A percentile compares a stretch with the other conserved stretches of the same genome.
Evolutionary conservation across 352 stramenopile species (phyloP).

Genomic region (Blastocystis sp.): DNA sequence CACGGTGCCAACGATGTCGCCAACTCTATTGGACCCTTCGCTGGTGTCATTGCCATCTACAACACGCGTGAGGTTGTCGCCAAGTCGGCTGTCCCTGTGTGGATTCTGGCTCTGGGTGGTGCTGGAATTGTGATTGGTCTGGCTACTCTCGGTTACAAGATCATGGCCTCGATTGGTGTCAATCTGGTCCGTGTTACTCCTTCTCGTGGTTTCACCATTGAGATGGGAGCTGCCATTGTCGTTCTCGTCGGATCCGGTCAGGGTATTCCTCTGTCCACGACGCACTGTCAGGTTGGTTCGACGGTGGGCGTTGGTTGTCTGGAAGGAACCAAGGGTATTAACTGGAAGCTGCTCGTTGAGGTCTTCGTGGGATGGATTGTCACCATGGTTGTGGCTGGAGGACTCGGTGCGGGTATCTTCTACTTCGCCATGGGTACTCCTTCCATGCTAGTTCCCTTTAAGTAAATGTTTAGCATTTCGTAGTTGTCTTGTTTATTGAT

Average conservation of each 20-base stretch:
- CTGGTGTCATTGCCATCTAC: slow-evolving; percentile 67
- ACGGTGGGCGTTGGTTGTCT: slow-evolving; percentile 63
- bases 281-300: slow-evolving; percentile 67
- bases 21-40: slow-evolving; percentile 69
- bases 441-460: slow-evolving; percentile 33
- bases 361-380: slow-evolving; percentile 59
- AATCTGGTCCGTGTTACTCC: slow-evolving; percentile 62
- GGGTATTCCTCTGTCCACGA: slow-evolving; percentile 64
- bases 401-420: slow-evolving; percentile 57
- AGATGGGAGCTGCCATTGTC: slow-evolving; percentile 67
- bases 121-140: slow-evolving; percentile 65
- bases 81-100: slow-evolving; percentile 61
- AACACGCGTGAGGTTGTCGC: slow-evolving; percentile 50
- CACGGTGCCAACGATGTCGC: slow-evolving; percentile 73
- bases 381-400: slow-evolving; percentile 59
- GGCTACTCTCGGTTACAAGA: slow-evolving; percentile 66
- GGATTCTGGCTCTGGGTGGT: slow-evolving; percentile 67
- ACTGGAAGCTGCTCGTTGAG: slow-evolving; percentile 57
- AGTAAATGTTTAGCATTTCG: slow-evolving; percentile 48
- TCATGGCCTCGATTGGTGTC: slow-evolving; percentile 64
- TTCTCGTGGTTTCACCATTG: slow-evolving; percentile 68
- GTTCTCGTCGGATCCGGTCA: slow-evolving; percentile 64
- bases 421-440: slow-evolving; percentile 54
- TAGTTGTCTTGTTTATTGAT: background rate
- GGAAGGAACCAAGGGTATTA: slow-evolving; percentile 59